Evolutionary conservation across 805 yeast species (phyloP).

Genomic region (Dipodascopsis uninucleata): DNA sequence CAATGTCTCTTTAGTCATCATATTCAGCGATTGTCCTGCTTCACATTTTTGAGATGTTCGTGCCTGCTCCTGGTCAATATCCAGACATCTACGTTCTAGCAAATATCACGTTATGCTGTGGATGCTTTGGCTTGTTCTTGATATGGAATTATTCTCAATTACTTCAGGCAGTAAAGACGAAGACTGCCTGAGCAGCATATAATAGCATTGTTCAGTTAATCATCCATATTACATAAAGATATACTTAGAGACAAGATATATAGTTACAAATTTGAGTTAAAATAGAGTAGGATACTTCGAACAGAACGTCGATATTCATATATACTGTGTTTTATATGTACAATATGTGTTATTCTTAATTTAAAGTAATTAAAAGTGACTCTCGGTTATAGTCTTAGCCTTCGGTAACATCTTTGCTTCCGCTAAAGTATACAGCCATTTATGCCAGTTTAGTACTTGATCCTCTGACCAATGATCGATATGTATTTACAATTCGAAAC

Average conservation of each 20-base stretch:
- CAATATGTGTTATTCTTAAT: too few relatives aligned
- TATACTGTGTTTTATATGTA: constrained; percentile 2
- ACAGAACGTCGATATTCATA: too few relatives aligned
- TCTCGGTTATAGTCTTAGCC: too few relatives aligned
- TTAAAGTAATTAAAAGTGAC: too few relatives aligned
- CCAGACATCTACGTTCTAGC: constrained; percentile 86
- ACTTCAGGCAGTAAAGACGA: constrained; percentile 27
- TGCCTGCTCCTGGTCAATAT: constrained; percentile 39
- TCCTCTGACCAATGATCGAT: too few relatives aligned
- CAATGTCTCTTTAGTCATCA: constrained; percentile 4
- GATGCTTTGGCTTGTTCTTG: constrained; percentile 71
- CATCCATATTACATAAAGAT: background rate
- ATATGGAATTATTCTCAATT: constrained; percentile 72
- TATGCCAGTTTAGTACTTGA: too few relatives aligned
- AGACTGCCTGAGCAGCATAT: too few relatives aligned
- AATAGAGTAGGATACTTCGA: background rate
- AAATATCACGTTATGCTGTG: constrained; percentile 71
- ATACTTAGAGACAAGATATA: background rate
- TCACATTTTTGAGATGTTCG: constrained; percentile 52
- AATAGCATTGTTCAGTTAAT: too few relatives aligned
- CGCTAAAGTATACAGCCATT: too few relatives aligned
- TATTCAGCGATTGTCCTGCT: constrained; percentile 50
- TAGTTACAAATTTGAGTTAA: background rate
- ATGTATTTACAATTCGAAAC: constrained; percentile 53
- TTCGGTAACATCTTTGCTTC: too few relatives aligned